phyloP scores from a whole-genome alignment of 148 eudicot genomes.

The Spergularia marina region DNA sequence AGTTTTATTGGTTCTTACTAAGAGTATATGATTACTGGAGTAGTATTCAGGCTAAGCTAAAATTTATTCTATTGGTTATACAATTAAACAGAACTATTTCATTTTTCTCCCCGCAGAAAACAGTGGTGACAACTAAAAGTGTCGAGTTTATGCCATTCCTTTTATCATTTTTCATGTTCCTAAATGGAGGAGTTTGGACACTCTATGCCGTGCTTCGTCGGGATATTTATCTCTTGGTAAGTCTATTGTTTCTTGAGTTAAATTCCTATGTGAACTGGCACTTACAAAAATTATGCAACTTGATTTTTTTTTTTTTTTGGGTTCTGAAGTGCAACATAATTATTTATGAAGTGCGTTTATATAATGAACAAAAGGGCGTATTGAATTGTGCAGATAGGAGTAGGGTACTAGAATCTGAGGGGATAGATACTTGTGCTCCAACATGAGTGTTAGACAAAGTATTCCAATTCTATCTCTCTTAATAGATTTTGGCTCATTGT shows the following conservation, averaged over 20 bases:
- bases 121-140: slow-evolving; percentile 51
- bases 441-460: too few species aligned
- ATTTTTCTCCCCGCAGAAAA: slow-evolving; percentile 29
- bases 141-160: slow-evolving; percentile 59
- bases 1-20: too few species aligned
- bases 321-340: background rate
- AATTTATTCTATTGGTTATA: background rate
- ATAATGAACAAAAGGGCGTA: too few species aligned
- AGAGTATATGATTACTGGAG: too few species aligned
- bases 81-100: background rate
- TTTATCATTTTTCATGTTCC: slow-evolving; percentile 43
- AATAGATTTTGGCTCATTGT: too few species aligned
- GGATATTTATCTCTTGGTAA: slow-evolving; percentile 31
- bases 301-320: too few species aligned
- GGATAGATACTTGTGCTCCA: too few species aligned
- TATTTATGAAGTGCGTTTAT: too few species aligned
- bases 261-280: background rate
- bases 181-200: slow-evolving; percentile 46
- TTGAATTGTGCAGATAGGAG: too few species aligned
- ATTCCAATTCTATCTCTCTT: too few species aligned
- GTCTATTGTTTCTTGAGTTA: background rate
- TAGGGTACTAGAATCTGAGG: too few species aligned
- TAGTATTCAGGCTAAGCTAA: background rate
- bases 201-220: slow-evolving; percentile 32
- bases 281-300: background rate